Percentiles rank a stretch among this genome's conserved stretches.
Conservation (phyloP, 768 basidiomycete genomes). For the Boletus barrowsii region DNA sequence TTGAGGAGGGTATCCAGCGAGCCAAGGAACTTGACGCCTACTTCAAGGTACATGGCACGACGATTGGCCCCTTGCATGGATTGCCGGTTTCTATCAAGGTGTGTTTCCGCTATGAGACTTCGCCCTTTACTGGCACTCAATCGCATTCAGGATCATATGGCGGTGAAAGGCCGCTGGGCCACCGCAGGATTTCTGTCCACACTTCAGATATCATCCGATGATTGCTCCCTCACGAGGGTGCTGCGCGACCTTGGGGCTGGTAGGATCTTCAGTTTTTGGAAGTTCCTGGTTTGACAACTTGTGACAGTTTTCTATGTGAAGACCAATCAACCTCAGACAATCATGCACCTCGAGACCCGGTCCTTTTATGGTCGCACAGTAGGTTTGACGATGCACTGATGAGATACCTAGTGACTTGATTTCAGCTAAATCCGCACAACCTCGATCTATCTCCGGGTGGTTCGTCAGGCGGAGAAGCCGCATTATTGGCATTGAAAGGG, state of each 20-base stretch:
- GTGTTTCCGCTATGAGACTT: not conserved
- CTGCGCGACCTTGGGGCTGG: conserved; percentile 43
- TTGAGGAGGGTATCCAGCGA: conserved; percentile 39
- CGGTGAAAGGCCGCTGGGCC: conserved; percentile 39
- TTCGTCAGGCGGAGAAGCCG: conserved; percentile 52
- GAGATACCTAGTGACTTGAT: not conserved
- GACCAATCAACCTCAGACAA: conserved; percentile 42
- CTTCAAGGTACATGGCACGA: conserved; percentile 35
- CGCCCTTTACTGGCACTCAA: not conserved
- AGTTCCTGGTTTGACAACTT: not conserved
- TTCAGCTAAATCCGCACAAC: conserved; percentile 45
- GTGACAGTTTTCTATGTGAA: conserved; percentile 41
- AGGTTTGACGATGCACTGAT: not conserved
- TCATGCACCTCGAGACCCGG: conserved; percentile 39
- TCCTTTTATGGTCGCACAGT: conserved; percentile 35
- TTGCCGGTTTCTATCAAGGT: conserved; percentile 42
- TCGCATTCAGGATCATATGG: conserved; percentile 35
- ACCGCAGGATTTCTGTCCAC: conserved; percentile 34
- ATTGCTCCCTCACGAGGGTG: conserved; percentile 32
- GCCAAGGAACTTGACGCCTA: conserved; percentile 43
- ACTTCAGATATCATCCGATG: conserved; percentile 24
- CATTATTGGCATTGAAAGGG: conserved; percentile 45
- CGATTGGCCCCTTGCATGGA: conserved; percentile 44
- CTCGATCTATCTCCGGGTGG: conserved; percentile 44
- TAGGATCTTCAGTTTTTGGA: conserved; percentile 4